Evolutionary conservation across 257 asterid genomes (phyloP), one percentile per base, ranked within the genome.

Genomic region (Linaria vulgaris): DNA sequence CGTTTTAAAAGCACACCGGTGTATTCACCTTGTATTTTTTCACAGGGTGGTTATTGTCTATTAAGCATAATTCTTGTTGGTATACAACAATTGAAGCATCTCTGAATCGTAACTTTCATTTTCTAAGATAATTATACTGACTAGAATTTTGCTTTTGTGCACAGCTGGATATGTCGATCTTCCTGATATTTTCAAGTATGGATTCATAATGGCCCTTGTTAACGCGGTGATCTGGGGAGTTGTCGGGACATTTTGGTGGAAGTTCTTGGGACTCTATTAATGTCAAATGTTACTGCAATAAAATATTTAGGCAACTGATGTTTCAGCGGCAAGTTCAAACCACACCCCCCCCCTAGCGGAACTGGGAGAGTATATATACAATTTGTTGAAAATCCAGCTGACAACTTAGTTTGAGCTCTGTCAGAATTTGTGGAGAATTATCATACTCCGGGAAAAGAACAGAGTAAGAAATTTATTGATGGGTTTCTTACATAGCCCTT

Each of bases 141-240:
- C 56, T 22, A 0, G 46, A 43, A 57, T 48, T 22, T 71, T 41
- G 25, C 4, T 49, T 37, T 63, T 70, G 48, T 80, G 72, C 16
- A 82, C 94, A 91, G 96, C 98, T 68, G 96, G 96, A 51, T 88
- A 91, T 54, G 64, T 88, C 66, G 98, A 91, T 83, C 98, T 91
- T 61, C 98, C 90, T 1, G 96, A 88, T 63, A 77, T 88, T 43
- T 91, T 91, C 96, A 91, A 82, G 81, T 61, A 45, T 15, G 98
- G 98, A 56, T 82, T 89, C 78, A 74, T 88, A 68, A 88, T 86
- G 89, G 96, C 98, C 25, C 19, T 79, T 9, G 56, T 91, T n/a
- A 91, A 88, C 62, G 96, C 94, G 8, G 69, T 72, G 66, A 86
- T 88, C 30, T 91, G 98, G 96, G 91, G 79, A 27, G 78, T 78